Base-by-base conservation (phyloP, 331 rosid species). In the Spiraea crenata region DNA sequence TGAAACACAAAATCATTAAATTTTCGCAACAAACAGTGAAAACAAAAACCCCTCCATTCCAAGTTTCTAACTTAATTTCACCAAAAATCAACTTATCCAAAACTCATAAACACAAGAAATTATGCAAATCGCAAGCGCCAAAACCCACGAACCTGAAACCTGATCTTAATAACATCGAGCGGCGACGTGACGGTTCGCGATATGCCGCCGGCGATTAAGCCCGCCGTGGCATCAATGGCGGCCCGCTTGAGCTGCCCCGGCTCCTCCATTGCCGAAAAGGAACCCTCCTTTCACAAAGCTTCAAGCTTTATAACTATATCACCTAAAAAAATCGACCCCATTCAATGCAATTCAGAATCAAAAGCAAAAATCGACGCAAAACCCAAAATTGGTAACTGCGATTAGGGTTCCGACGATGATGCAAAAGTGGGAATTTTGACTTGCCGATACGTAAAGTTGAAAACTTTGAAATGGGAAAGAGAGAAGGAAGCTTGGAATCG, bases 171-270 rank as follows among this genome's bases (percentile, higher is more conserved):
- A 71, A 93, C 99, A 67, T 93, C 99, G 63, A 91, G 96, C 39
- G 99, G 99, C 14, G 99, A 91, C 48, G 99, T 93, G 9, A 93
- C 90, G 2, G 92, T 93, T 63, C 97, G 82, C 45, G 99, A 91
- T 31, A 93, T 84, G 31, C 85, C 97, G 51, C 99, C 97, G 12
- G 99, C 84, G 71, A 87, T 83, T 40, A 96, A 93, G 14, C 99
- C 99, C 8, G 99, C 97, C 17, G 88, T 55, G 17, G 90, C 51
- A 80, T 87, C 96, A 45, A 87, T 77, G 63, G 77, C 3, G 51
- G 90, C 91, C 31, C 97, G 92, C 75, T 85, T 89, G 64, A 86
- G 14, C 76, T 93, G 80, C 67, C 87, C 85, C 5, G 85, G 71
- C 70, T 93, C 99, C 72, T 79, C 96, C 97, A 86, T 86, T 82